Evolutionary conservation across 371 early-diverging fungal species (phyloP).

Genomic region (Amoeboaphelidium protococcarum): DNA sequence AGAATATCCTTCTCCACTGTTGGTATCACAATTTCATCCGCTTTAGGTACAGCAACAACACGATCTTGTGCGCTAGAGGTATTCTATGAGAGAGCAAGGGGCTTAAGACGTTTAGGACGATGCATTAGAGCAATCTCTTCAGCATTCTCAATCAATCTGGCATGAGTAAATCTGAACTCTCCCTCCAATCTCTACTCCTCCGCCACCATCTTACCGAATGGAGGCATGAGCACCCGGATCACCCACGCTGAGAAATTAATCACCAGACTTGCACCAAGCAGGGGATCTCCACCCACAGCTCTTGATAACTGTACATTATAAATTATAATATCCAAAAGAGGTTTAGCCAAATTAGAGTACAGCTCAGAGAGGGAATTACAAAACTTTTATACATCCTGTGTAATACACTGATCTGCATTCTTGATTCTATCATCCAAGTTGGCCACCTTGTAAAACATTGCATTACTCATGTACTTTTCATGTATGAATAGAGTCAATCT

Average conservation of each 20-base stretch:
- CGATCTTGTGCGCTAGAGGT: too few relatives aligned
- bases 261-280: constrained; percentile 32
- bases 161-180: constrained; percentile 57
- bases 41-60: too few relatives aligned
- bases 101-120: too few relatives aligned
- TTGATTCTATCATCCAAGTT: constrained; percentile 58
- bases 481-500: constrained; percentile 50
- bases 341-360: constrained; percentile 62
- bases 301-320: constrained; percentile 53
- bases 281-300: constrained; percentile 41
- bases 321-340: constrained; percentile 49
- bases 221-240: constrained; percentile 43
- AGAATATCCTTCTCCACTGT: constrained; percentile 46
- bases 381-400: constrained; percentile 56
- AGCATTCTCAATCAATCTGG: constrained; percentile 57
- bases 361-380: constrained; percentile 44
- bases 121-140: constrained; percentile 67
- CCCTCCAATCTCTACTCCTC: constrained; percentile 59
- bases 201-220: constrained; percentile 60
- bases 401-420: constrained; percentile 62
- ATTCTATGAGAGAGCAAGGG: too few relatives aligned
- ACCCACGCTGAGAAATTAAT: constrained; percentile 38
- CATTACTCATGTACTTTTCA: constrained; percentile 36
- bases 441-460: constrained; percentile 47
- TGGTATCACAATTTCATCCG: too few relatives aligned